A percentile compares a stretch with the other conserved stretches of the same genome.
Evolutionary conservation across 345 rosid species (phyloP).

Genomic region (Excoecaria agallocha): DNA sequence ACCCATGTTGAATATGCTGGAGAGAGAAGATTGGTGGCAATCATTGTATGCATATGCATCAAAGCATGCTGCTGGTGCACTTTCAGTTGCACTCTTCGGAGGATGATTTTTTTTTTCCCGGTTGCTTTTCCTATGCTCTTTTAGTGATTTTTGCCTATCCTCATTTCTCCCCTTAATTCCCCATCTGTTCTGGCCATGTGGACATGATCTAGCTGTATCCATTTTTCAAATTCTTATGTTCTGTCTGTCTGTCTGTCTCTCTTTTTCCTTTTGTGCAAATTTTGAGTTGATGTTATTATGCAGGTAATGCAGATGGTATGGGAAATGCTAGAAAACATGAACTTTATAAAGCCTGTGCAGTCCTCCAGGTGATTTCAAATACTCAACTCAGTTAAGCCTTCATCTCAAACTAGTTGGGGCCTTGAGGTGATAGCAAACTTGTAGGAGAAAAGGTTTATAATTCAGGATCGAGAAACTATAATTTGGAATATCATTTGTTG

Average conservation of each 20-base stretch:
- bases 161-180: too few species aligned
- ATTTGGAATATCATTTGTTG: neutral
- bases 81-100: too few species aligned
- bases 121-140: too few species aligned
- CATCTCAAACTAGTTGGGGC: neutral
- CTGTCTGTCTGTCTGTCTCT: neutral
- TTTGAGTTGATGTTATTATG: slow-evolving; percentile 8
- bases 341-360: slow-evolving; percentile 65
- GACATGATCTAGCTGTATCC: neutral
- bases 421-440: slow-evolving; percentile 43
- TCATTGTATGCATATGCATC: neutral
- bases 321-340: slow-evolving; percentile 67
- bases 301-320: slow-evolving; percentile 79
- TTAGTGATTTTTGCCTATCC: too few species aligned
- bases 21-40: neutral
- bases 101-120: too few species aligned
- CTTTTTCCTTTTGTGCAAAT: too few species aligned
- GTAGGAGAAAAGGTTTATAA: neutral
- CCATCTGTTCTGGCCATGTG: too few species aligned
- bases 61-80: neutral
- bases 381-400: neutral
- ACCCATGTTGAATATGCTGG: neutral
- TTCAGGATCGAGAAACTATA: neutral
- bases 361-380: slow-evolving; percentile 47
- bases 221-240: neutral